Conservation (phyloP, 2,329 filamentous ascomycete genomes). For the Trichoderma koningii region DNA sequence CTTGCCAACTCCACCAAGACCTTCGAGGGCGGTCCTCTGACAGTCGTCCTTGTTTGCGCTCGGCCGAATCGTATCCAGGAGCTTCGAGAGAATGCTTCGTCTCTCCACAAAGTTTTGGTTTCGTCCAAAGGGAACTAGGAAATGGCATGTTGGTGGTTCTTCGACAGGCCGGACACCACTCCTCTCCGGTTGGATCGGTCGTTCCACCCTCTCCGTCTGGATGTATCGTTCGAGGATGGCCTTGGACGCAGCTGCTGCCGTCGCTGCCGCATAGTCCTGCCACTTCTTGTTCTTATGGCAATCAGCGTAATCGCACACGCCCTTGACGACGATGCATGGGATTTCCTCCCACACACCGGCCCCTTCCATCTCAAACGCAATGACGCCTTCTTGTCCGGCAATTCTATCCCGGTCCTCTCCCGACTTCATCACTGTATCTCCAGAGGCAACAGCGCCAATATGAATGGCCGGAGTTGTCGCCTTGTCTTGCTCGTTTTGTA, state of each 20-base stretch:
- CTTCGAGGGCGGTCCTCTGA: background rate
- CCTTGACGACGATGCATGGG: constrained; percentile 36
- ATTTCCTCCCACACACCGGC: constrained; percentile 36
- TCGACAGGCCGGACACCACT: background rate
- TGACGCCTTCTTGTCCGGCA: constrained; percentile 28
- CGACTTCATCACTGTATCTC: constrained; percentile 44
- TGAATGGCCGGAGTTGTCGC: constrained; percentile 35
- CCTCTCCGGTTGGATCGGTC: background rate
- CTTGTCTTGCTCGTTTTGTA: constrained; percentile 30
- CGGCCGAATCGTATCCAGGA: constrained; percentile 16
- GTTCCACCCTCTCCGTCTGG: background rate
- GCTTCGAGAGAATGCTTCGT: constrained; percentile 26
- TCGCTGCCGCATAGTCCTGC: constrained; percentile 20
- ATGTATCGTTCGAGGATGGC: constrained; percentile 9
- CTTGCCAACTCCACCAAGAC: background rate
- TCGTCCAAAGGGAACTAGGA: constrained; percentile 28
- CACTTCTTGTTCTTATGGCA: constrained; percentile 23
- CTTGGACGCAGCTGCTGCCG: background rate
- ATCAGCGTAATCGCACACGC: constrained; percentile 19
- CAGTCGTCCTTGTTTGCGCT: background rate
- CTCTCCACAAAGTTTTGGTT: constrained; percentile 34
- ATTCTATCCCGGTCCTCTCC: constrained; percentile 40
- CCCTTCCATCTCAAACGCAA: constrained; percentile 39
- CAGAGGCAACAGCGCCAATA: constrained; percentile 44
- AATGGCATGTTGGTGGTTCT: background rate